Evolutionary conservation across 208 protist genomes (phyloP).

Genomic region (Crithidia mellificae): DNA sequence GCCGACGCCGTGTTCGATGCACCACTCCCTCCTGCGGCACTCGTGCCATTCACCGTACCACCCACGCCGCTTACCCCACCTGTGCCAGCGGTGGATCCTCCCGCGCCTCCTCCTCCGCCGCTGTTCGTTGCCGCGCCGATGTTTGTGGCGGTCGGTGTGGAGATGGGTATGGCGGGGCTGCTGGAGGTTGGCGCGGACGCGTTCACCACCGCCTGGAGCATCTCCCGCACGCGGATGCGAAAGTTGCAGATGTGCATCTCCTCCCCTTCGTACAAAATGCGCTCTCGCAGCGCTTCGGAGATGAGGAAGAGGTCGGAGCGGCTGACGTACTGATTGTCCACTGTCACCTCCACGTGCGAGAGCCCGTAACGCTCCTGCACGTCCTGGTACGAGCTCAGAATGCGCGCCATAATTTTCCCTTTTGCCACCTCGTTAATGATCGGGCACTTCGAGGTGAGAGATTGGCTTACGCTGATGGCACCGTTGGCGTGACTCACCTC

Average conservation of each 20-base stretch:
- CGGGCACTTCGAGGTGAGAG: slow-evolving; percentile 57
- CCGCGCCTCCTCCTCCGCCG: too few species aligned
- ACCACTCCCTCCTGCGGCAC: too few species aligned
- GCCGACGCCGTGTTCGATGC: too few species aligned
- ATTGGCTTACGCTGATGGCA: slow-evolving; percentile 80
- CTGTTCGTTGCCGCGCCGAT: background rate
- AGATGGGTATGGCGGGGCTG: slow-evolving; percentile 25
- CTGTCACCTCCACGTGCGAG: slow-evolving; percentile 79
- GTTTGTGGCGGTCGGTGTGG: background rate
- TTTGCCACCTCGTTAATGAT: slow-evolving; percentile 83
- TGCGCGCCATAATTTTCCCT: slow-evolving; percentile 56
- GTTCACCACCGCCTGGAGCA: slow-evolving; percentile 41
- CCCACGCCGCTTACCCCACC: too few species aligned
- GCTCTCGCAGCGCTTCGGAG: slow-evolving; percentile 63
- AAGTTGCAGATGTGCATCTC: slow-evolving; percentile 72
- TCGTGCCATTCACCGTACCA: too few species aligned
- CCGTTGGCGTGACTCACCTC: slow-evolving; percentile 68
- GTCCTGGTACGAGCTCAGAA: slow-evolving; percentile 59
- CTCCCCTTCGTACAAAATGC: slow-evolving; percentile 78
- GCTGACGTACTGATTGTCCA: slow-evolving; percentile 75
- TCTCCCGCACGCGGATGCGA: slow-evolving; percentile 66
- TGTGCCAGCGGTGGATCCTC: background rate
- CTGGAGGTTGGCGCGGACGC: background rate
- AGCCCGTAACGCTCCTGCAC: slow-evolving; percentile 73
- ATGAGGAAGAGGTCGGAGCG: slow-evolving; percentile 84